A percentile compares a stretch with the other conserved stretches of the same genome.
These are phyloP conservation scores for Arachis stenosperma DNA, from an alignment of 306 rosid genomes.

Conservation along the genomic window DNA sequence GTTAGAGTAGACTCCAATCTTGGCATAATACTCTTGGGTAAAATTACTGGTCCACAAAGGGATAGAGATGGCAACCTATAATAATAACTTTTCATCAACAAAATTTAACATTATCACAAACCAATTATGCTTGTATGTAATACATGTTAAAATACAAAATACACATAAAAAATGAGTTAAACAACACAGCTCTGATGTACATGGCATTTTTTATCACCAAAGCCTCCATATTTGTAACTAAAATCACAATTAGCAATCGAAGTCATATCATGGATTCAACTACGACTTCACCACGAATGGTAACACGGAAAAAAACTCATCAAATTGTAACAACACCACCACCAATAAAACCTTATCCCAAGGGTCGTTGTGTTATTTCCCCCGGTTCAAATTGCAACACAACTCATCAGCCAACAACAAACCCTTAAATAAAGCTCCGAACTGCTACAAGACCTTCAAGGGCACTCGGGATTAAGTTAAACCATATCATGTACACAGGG, in stretches of 20 bases:
- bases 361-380: too few species aligned
- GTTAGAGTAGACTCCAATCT: slow-evolving; percentile 27
- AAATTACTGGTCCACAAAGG: slow-evolving; percentile 38
- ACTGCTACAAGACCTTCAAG: slow-evolving; percentile 32
- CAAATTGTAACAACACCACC: neutral
- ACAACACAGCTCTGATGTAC: too few species aligned
- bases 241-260: slow-evolving; percentile 23
- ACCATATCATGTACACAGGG: neutral
- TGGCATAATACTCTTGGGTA: neutral
- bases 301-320: slow-evolving; percentile 16
- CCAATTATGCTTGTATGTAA: too few species aligned
- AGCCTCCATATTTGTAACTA: slow-evolving; percentile 27
- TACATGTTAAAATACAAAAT: too few species aligned
- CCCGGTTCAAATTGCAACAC: too few species aligned
- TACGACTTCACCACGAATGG: neutral
- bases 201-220: neutral
- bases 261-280: slow-evolving; percentile 22
- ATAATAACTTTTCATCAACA: too few species aligned
- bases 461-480: slow-evolving; percentile 1
- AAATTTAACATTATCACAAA: too few species aligned
- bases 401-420: too few species aligned
- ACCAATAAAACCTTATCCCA: too few species aligned
- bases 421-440: too few species aligned
- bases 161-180: too few species aligned
- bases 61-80: slow-evolving; percentile 14